Conservation (phyloP, 352 stramenopile species). For the Saprolegnia diclina region DNA sequence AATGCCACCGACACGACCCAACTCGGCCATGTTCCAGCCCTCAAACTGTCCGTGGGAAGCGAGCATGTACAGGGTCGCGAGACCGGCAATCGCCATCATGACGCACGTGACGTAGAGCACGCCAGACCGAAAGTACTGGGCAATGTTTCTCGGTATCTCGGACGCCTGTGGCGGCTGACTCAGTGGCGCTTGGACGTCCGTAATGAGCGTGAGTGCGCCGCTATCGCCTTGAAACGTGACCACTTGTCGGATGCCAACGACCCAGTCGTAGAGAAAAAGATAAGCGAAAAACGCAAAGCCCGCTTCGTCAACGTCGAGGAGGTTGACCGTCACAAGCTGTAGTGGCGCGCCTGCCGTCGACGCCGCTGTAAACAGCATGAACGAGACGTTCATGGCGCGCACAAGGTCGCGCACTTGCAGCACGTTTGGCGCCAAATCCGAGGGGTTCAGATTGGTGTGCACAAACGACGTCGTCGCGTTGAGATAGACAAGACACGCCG, state of each 20-base stretch:
- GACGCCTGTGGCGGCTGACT: neutral
- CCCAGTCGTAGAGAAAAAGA: slow-evolving; percentile 15
- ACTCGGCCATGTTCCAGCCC: neutral
- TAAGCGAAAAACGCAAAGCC: slow-evolving; percentile 1
- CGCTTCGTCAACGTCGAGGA: too few species aligned
- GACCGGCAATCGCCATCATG: neutral
- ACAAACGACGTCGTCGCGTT: too few species aligned
- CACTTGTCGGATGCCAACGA: slow-evolving; percentile 7
- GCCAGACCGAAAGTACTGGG: neutral
- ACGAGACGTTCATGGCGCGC: too few species aligned
- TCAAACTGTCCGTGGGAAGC: neutral
- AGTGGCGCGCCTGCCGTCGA: neutral
- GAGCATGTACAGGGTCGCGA: neutral
- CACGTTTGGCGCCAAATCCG: too few species aligned
- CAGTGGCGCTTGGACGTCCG: neutral
- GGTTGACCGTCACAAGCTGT: neutral
- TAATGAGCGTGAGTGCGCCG: neutral
- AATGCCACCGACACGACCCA: slow-evolving; percentile 11
- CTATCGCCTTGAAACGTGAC: slow-evolving; percentile 9
- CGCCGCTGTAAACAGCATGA: too few species aligned
- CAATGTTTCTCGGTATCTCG: neutral
- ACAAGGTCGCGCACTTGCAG: too few species aligned
- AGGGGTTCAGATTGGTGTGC: too few species aligned
- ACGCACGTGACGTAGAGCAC: neutral
- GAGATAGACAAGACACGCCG: too few species aligned